phyloP scores from a whole-genome alignment of 1,284 basidiomycete species.

The Leccinum pachyderme region DNA sequence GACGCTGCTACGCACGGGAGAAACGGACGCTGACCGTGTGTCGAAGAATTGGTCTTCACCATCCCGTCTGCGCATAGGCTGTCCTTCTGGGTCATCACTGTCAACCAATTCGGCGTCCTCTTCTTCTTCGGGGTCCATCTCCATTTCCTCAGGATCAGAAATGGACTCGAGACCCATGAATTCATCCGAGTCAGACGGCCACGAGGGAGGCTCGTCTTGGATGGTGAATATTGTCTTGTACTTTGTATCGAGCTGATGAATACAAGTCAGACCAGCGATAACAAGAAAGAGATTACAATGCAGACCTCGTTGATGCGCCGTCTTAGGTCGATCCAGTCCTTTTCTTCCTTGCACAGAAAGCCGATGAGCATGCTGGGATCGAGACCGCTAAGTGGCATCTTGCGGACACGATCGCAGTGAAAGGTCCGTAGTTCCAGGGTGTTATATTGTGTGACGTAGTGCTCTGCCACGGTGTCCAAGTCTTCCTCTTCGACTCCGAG shows the following conservation, averaged over 20 bases:
- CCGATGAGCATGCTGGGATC: conserved; percentile 98
- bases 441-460: conserved; percentile 65
- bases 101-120: conserved; percentile 35
- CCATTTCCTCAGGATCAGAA: conserved; percentile 71
- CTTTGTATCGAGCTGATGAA: conserved; percentile 45
- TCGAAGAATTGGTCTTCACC: conserved; percentile 48
- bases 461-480: conserved; percentile 49
- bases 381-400: conserved; percentile 88
- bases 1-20: conserved; percentile 39
- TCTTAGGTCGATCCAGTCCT: conserved; percentile 83
- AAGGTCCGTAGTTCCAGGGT: conserved; percentile 78
- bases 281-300: conserved; percentile 6
- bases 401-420: conserved; percentile 91
- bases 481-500: conserved; percentile 34
- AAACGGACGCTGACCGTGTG: conserved; percentile 41
- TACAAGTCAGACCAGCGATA: conserved; percentile 1
- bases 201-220: conserved; percentile 82
- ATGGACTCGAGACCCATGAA: conserved; percentile 79
- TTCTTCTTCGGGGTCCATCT: conserved; percentile 47
- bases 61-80: conserved; percentile 21
- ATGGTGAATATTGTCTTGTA: conserved; percentile 79
- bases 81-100: conserved; percentile 15
- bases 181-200: conserved; percentile 73
- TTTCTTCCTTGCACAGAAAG: conserved; percentile 81
- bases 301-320: conserved; percentile 69